A percentile compares a stretch with the other conserved stretches of the same genome.
phyloP scores from a whole-genome alignment of 257 asterid species.

The Salvia hispanica region DNA sequence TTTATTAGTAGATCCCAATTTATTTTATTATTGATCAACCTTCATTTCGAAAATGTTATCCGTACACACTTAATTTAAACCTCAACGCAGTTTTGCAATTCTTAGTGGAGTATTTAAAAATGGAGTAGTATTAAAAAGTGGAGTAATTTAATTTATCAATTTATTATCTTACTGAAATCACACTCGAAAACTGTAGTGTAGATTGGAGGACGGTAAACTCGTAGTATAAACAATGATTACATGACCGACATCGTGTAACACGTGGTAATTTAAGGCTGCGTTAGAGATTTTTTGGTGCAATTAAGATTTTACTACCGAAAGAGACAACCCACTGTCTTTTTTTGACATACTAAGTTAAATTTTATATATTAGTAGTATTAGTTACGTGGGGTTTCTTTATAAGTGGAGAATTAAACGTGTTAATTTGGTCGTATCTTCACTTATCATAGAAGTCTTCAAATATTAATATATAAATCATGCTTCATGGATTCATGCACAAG shows the following conservation, averaged over 20 bases:
- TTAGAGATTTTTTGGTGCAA: slow-evolving; percentile 25
- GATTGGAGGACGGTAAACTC: background rate
- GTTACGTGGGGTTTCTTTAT: slow-evolving; percentile 19
- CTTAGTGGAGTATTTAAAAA: no score
- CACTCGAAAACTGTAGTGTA: no score
- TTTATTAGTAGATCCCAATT: no score
- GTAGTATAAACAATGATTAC: no score
- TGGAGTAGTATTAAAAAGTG: no score
- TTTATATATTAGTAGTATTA: background rate
- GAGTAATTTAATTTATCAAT: no score
- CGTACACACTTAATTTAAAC: no score
- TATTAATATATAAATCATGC: background rate
- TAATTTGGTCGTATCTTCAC: background rate
- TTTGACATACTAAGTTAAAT: slow-evolving; percentile 17
- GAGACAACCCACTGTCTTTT: slow-evolving; percentile 24
- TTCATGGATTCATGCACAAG: slow-evolving; percentile 14
- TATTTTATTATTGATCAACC: no score
- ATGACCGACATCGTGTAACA: slow-evolving; percentile 39
- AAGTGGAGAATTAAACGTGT: slow-evolving; percentile 16
- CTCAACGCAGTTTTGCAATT: no score
- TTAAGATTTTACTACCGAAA: slow-evolving; percentile 41
- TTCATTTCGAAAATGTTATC: no score
- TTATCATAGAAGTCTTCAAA: background rate
- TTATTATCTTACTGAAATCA: no score
- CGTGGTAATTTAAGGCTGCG: slow-evolving; percentile 36